Conservation (phyloP, 1,284 basidiomycete species). For the Malassezia sympodialis region DNA sequence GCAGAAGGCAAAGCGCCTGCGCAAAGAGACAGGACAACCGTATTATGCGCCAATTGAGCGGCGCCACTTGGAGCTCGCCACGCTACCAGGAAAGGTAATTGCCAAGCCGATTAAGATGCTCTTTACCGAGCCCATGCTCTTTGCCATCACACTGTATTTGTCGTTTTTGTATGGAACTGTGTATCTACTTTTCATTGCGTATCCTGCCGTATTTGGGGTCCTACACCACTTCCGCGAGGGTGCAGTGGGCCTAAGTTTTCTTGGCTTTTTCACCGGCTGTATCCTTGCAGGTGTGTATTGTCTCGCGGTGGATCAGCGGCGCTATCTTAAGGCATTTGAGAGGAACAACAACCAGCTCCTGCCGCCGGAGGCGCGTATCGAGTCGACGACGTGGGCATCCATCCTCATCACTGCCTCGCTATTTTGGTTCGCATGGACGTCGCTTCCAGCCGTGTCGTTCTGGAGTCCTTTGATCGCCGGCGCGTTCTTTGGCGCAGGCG, state of each 20-base stretch:
- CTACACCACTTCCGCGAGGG: constrained; percentile 41
- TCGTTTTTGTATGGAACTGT: constrained; percentile 60
- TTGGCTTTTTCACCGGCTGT: constrained; percentile 44
- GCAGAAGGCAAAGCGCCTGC: constrained; percentile 53
- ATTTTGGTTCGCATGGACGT: constrained; percentile 48
- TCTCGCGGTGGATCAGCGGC: constrained; percentile 34
- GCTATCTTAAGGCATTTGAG: constrained; percentile 26
- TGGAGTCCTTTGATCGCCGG: constrained; percentile 52
- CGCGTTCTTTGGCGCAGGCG: constrained; percentile 47
- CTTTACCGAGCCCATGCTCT: constrained; percentile 66
- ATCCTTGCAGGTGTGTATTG: constrained; percentile 20
- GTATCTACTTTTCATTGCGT: constrained; percentile 43
- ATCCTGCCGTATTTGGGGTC: constrained; percentile 43
- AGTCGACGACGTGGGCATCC: constrained; percentile 38
- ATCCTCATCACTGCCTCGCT: constrained; percentile 48
- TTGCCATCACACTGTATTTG: constrained; percentile 62
- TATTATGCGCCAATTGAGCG: constrained; percentile 51
- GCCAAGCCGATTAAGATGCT: constrained; percentile 54
- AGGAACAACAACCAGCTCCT: constrained; percentile 23
- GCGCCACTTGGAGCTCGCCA: constrained; percentile 40
- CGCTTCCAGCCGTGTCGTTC: constrained; percentile 44
- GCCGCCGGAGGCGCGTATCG: constrained; percentile 39
- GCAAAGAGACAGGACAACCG: constrained; percentile 59
- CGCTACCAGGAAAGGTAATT: constrained; percentile 56
- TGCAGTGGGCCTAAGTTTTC: constrained; percentile 42